Base-by-base conservation (phyloP, 345 rosid genomes). In the Raphanus raphanistrum region DNA sequence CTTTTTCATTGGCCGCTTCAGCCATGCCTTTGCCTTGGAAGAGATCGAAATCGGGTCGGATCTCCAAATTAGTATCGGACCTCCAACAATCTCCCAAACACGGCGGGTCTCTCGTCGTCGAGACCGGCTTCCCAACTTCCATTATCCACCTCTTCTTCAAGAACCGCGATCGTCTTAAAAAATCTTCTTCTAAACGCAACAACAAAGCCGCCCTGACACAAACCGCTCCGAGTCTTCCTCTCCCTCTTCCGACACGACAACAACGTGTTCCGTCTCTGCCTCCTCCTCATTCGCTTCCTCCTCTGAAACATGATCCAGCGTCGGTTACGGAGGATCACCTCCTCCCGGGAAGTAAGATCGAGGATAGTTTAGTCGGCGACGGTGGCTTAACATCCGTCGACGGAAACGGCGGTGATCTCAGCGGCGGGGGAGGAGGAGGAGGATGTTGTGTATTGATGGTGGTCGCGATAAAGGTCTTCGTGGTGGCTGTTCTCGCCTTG, bases 121-220 rank as follows among this genome's bases (percentile, higher is more conserved):
- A 90, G 73, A 91, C 98, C 8, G 99, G 98, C 1, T 95, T 91
- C 81, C 97, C 99, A 5, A 88, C 99, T 45, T 95, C 98, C 54
- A 85, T 92, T 0, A 76, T 90, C 74, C 97, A 92, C 81, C 91
- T 94, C 41, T 88, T 94, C 64, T 89, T 85, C 57, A 94, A 94
- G 85, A 92, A 94, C 75, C 90, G 87, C 11, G 89, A 89, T 78
- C 87, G 94, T 28, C 80, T 92, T 61, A 87, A 83, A 52, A 94
- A 86, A 81, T 6, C 36, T 29, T 68, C 85, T 29, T 74, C 84
- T 0, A 86, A 77, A 86, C 83, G 86, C 61, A 36, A 5, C 69
- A 62, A 9, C 1, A 21, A 70, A 72, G 0, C n/a, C n/a, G 1
- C 61, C 5, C 58, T 27, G 28, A 0, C 59, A n/a, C 35, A 0